A percentile compares a stretch with the other conserved stretches of the same genome.
Conservation (phyloP, 108 stramenopile species). For the Fragilariopsis cylindrus region DNA sequence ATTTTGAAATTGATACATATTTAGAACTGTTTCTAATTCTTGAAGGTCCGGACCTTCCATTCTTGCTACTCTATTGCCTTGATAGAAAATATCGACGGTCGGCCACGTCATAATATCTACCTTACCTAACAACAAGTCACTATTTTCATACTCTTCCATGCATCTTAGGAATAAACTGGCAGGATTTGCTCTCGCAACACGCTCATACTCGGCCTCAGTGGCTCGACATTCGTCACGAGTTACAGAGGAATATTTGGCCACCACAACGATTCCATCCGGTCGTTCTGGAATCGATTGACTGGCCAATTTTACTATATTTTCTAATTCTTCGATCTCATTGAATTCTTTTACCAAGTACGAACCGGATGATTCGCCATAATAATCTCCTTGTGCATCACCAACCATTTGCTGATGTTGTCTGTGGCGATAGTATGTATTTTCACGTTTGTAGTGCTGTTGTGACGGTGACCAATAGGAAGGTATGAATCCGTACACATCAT, state of each 20-base stretch:
- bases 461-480: too few relatives aligned
- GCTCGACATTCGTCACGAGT: slow-evolving; percentile 34
- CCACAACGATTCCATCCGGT: slow-evolving; percentile 70
- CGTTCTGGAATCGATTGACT: slow-evolving; percentile 56
- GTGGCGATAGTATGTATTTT: neutral
- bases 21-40: slow-evolving; percentile 55
- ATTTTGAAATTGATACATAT: slow-evolving; percentile 60
- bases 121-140: slow-evolving; percentile 43
- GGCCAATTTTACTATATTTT: slow-evolving; percentile 63
- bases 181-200: slow-evolving; percentile 59
- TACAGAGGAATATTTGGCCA: slow-evolving; percentile 55
- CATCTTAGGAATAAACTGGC: slow-evolving; percentile 62
- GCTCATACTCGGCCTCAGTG: slow-evolving; percentile 68
- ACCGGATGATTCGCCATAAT: slow-evolving; percentile 40
- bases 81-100: slow-evolving; percentile 48
- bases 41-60: slow-evolving; percentile 41
- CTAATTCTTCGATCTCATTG: slow-evolving; percentile 56
- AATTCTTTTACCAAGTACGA: slow-evolving; percentile 55
- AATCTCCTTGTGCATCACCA: slow-evolving; percentile 17
- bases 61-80: slow-evolving; percentile 64
- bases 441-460: neutral
- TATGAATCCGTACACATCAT: too few relatives aligned
- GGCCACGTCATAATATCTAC: slow-evolving; percentile 43
- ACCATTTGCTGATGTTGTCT: slow-evolving; percentile 1
- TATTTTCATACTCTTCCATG: slow-evolving; percentile 61